Evolutionary conservation across 371 early-diverging fungal species (phyloP), one percentile per base, ranked within the genome.

Genomic region (Haplosporangium sp.): DNA sequence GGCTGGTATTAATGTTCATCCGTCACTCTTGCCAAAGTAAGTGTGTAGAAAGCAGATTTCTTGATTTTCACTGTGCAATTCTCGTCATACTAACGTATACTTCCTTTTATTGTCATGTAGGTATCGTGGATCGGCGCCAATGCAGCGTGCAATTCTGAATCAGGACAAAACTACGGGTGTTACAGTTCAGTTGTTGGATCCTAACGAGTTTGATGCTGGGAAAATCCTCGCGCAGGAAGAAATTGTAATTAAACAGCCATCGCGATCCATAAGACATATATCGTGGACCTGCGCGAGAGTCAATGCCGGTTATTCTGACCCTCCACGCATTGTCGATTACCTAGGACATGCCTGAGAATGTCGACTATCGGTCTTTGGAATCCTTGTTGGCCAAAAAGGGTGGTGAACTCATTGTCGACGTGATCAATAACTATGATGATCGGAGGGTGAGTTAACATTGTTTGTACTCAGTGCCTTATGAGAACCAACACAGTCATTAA

Each of bases 81-180:
- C 23, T 51, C 23, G 16, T 51, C 23, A 29, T 29, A 29, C 29
- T 29, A 29, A 29, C 29, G 29, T 29, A 29, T 1, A 29, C 29
- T 4, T 29, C 23, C 23, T 37, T 18, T 62, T 36, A 12, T 37
- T 61, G 6, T 21, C 23, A 12, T n/a, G 5, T 51, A 90, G 90
- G 60, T 95, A 95, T 80, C 90, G 99, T 14, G 99, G 99, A 12
- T 93, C 98, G 5, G 92, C 98, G 6, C 97, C 99, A 5, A 86
- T 98, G 42, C 95, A 97, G 64, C 88, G 95, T 55, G 85, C 98
- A 0, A 92, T 98, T 37, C 45, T 95, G 63, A 86, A 93, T 55
- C 90, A 89, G 12, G 96, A 96, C 47, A 57, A 71, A 29, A 83
- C 84, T 37, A 91, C 96, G 0, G 99, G 98, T 3, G 93, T 97